These are phyloP conservation scores for Irpex sp. DNA, from an alignment of 1,284 basidiomycete genomes.

Conservation along the genomic window DNA sequence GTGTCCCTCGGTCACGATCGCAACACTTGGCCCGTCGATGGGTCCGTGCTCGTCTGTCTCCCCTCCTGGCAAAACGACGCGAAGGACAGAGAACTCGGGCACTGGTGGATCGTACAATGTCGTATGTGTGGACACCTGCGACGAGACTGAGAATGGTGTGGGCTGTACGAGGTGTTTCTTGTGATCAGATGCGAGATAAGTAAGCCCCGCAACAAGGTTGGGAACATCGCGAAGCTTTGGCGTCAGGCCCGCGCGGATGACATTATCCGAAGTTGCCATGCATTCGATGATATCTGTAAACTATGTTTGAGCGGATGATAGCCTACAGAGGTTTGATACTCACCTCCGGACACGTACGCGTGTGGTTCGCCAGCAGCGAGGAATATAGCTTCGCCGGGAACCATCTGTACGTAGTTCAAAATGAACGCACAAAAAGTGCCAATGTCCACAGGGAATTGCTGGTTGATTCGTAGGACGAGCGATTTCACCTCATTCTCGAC, in stretches of 20 bases:
- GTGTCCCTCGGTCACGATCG: conserved; percentile 72
- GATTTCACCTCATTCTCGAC: conserved; percentile 51
- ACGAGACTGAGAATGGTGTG: conserved; percentile 38
- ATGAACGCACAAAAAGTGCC: conserved; percentile 92
- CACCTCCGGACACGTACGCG: conserved; percentile 92
- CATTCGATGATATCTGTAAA: conserved; percentile 91
- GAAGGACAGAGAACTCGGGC: conserved; percentile 89
- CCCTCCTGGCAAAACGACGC: conserved; percentile 47
- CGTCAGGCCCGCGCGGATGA: conserved; percentile 96
- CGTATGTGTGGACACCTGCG: conserved; percentile 25
- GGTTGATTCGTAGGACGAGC: conserved; percentile 70
- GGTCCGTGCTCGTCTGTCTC: conserved; percentile 52
- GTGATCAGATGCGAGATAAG: conserved; percentile 74
- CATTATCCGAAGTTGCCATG: conserved; percentile 99
- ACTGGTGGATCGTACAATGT: conserved; percentile 93
- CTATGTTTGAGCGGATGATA: not conserved
- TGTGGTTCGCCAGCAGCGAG: conserved; percentile 96
- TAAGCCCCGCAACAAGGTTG: conserved; percentile 86
- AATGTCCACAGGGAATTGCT: conserved; percentile 91
- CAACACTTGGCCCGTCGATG: conserved; percentile 83
- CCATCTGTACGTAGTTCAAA: conserved; percentile 82
- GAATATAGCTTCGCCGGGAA: conserved; percentile 90
- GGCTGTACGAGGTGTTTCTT: conserved; percentile 71
- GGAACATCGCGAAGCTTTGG: conserved; percentile 94
- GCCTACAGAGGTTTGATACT: conserved; percentile 13